Base-by-base conservation (phyloP, 352 stramenopile genomes). In the Globisporangium barbulae region DNA sequence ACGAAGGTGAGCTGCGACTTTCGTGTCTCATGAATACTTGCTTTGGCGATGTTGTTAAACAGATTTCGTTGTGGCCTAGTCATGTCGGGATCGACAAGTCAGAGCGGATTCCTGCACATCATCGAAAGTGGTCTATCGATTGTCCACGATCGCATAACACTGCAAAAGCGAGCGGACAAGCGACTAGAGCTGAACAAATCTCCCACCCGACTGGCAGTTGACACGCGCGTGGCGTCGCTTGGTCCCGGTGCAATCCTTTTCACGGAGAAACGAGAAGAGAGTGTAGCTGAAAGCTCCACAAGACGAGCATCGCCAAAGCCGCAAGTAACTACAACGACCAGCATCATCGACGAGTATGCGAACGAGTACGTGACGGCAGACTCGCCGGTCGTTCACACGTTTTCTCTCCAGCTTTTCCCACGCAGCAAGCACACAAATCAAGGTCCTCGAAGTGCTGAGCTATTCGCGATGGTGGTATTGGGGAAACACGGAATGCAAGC, bases 81-180 rank as follows among this genome's bases (percentile, higher is more conserved):
- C 10, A 56, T 87, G 19, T 74, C 64, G 5, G 68, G 64, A n/a
- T 64, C 22, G 8, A 64, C 65, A 13, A 72, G 63, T 5, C 63
- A 73, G 28, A 39, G 52, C 6, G 72, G 69, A 3, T 71, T 56
- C 7, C 61, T 83, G 1, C 68, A 83, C 37, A 57, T 87, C 4
- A 69, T 87, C 31, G 61, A 77, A 53, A 76, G 68, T 13, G 75
- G 75, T 8, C 45, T 59, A 21, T 78, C 75, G n/a, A 60, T 87
- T 39, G 71, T 84, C 6, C 78, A 84, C 30, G 73, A 83, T 30
- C 57, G 53, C 12, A 67, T 85, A n/a, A 65, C 58, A 22, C 56
- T 85, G 19, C 68, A 81, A 49, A 54, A 66, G 61, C 37, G 52
- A 53, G 41, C 42, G 10, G 52, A 71, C 50, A 65, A 69, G 30